phyloP scores from a whole-genome alignment of 345 rosid species.

The Triadica sebifera region DNA sequence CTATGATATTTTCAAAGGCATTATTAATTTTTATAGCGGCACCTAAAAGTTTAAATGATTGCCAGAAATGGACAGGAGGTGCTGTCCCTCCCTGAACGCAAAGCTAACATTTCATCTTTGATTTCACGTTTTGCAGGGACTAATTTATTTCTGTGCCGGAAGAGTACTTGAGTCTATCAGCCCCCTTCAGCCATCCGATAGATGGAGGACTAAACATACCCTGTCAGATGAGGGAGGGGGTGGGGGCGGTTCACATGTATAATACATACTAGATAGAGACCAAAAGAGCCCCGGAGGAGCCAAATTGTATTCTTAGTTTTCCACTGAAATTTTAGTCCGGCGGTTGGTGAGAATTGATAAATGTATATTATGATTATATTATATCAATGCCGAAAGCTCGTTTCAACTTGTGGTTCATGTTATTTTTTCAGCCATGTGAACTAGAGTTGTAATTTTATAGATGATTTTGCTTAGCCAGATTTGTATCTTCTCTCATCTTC shows the following conservation, averaged over 20 bases:
- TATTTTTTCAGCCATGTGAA: neutral
- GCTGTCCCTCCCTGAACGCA: neutral
- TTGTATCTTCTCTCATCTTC: no score
- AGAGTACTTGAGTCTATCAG: neutral
- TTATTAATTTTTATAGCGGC: no score
- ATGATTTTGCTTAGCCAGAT: neutral
- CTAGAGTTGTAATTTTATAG: neutral
- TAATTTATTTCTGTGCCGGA: slow-evolving; percentile 10
- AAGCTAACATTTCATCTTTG: slow-evolving; percentile 11
- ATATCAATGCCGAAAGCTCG: neutral
- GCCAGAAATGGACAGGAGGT: neutral
- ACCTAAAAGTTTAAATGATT: no score
- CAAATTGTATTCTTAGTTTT: neutral
- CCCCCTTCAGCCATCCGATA: neutral
- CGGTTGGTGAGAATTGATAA: neutral
- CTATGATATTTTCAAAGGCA: no score
- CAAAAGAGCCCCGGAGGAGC: slow-evolving; percentile 8
- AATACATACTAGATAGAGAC: neutral
- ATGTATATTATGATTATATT: neutral
- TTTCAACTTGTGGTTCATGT: neutral
- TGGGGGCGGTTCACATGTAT: neutral
- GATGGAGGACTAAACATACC: neutral
- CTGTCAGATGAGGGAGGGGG: neutral
- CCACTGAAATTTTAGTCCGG: neutral
- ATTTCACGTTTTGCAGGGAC: slow-evolving; percentile 33